Percentiles rank a stretch among this genome's conserved stretches.
Evolutionary conservation across 495 filamentous ascomycete species (phyloP).

Genomic region (Tuber calosporum): DNA sequence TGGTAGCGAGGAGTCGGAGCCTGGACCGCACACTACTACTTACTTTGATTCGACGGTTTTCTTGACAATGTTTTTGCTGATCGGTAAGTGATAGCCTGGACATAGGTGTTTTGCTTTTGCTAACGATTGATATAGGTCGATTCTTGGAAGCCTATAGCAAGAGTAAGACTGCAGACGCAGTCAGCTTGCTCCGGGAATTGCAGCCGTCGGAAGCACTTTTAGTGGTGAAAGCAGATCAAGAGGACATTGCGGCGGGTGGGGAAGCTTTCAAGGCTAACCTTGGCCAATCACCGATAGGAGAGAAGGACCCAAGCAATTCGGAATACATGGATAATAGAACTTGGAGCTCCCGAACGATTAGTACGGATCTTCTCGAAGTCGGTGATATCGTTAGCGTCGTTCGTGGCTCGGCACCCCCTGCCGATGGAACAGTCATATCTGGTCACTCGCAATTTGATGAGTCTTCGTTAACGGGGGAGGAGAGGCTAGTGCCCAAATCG

Average conservation of each 20-base stretch:
- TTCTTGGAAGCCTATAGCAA: slow-evolving; percentile 89
- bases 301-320: slow-evolving; percentile 29
- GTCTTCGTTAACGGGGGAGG: slow-evolving; percentile 84
- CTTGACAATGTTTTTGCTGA: slow-evolving; percentile 81
- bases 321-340: slow-evolving; percentile 33
- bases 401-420: slow-evolving; percentile 76
- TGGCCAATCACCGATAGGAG: slow-evolving; percentile 20
- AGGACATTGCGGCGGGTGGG: slow-evolving; percentile 23
- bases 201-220: slow-evolving; percentile 73
- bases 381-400: slow-evolving; percentile 71
- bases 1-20: not conserved
- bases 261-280: slow-evolving; percentile 6
- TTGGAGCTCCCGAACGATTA: slow-evolving; percentile 46
- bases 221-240: slow-evolving; percentile 46
- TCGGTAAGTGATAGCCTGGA: slow-evolving; percentile 44
- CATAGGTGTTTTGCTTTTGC: not conserved
- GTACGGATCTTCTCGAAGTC: slow-evolving; percentile 70
- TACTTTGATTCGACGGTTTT: slow-evolving; percentile 97
- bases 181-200: slow-evolving; percentile 68
- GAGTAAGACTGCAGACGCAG: slow-evolving; percentile 81
- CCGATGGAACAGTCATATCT: slow-evolving; percentile 63
- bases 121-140: slow-evolving; percentile 47
- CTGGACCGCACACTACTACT: slow-evolving; percentile 49
- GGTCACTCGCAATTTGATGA: slow-evolving; percentile 74
- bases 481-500: slow-evolving; percentile 63